Evolutionary conservation across 371 early-diverging fungal genomes (phyloP), one percentile per base, ranked within the genome.

Genomic region (Saksenaea vasiformis): DNA sequence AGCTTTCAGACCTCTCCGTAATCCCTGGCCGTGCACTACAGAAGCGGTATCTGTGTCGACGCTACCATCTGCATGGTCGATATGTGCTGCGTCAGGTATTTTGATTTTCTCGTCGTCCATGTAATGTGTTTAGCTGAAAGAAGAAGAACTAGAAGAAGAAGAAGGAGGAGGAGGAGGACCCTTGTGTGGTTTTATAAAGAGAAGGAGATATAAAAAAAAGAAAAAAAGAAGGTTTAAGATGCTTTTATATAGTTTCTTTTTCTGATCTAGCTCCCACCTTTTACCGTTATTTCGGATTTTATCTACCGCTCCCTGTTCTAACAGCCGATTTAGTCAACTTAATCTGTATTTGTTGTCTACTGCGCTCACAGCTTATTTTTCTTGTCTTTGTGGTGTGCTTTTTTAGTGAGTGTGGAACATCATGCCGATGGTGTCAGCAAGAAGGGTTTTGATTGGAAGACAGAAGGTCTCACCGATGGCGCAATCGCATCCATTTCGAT

Each of bases 1-100:
- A 31, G 85, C 79, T 58, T 86, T 77, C 3, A 86, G 61, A 13
- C 80, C 76, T 60, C 85, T 74, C 27, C 76, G 54, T 5, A 79
- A 60, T 24, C 66, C 56, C 13, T 47, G 9, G 5, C 22, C 27
- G 5, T 60, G 26, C 24, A 22, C 22, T 22, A 22, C 17, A 5
- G 51, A 17, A 7, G 31, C 57, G 62, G 35, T 44, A 22, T 35
- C 26, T 28, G 62, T 43, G 19, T 54, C 7, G 9, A 39, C 47
- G 10, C 43, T 34, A 19, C 66, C 62, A 24, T 62, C 66, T 34
- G 66, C 67, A 34, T 64, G 22, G 26, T 77, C 78, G 34, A 77
- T 61, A 13, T 70, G 61, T 1, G 69, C 63, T 43, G 65, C 65
- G 34, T 67, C 67, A 53, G n/a, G 57, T 24, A 43, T 57, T 57